Percentiles rank a stretch among this genome's conserved stretches.
phyloP scores from a whole-genome alignment of 768 basidiomycete genomes.

The Agrocybe pediades region DNA sequence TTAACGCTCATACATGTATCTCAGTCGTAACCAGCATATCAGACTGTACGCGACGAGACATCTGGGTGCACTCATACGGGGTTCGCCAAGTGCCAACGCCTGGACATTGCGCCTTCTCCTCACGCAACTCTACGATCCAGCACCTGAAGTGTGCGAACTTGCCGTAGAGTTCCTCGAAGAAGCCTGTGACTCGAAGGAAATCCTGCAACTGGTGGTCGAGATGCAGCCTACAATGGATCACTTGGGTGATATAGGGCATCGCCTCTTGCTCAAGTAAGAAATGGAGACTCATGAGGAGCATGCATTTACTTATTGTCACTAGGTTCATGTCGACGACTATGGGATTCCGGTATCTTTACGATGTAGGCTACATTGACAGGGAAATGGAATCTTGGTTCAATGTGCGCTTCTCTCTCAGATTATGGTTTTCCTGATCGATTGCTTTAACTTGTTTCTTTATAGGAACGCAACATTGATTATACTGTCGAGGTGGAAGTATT shows the following conservation, averaged over 20 bases:
- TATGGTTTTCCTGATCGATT: background rate
- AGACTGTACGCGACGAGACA: conserved; percentile 88
- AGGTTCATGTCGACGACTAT: conserved; percentile 95
- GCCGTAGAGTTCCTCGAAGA: conserved; percentile 90
- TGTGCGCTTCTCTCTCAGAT: conserved; percentile 53
- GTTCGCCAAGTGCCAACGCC: conserved; percentile 62
- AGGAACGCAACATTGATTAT: conserved; percentile 95
- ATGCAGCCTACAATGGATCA: conserved; percentile 96
- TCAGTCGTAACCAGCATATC: conserved; percentile 61
- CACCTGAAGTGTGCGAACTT: conserved; percentile 85
- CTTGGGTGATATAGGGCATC: conserved; percentile 89
- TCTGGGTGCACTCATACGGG: conserved; percentile 78
- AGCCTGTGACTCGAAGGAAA: conserved; percentile 82
- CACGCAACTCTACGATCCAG: conserved; percentile 94
- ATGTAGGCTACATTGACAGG: conserved; percentile 89
- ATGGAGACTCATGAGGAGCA: background rate
- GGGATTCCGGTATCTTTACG: conserved; percentile 91
- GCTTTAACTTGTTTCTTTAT: conserved; percentile 2
- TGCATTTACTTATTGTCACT: background rate
- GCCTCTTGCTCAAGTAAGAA: conserved; percentile 80
- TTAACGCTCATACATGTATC: background rate
- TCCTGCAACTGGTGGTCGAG: conserved; percentile 87
- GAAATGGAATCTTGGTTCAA: conserved; percentile 98
- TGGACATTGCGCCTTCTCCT: conserved; percentile 92
- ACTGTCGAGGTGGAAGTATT: conserved; percentile 94